Evolutionary conservation across 495 filamentous ascomycete species (phyloP).

Genomic region (Aspergillus bridgeri): DNA sequence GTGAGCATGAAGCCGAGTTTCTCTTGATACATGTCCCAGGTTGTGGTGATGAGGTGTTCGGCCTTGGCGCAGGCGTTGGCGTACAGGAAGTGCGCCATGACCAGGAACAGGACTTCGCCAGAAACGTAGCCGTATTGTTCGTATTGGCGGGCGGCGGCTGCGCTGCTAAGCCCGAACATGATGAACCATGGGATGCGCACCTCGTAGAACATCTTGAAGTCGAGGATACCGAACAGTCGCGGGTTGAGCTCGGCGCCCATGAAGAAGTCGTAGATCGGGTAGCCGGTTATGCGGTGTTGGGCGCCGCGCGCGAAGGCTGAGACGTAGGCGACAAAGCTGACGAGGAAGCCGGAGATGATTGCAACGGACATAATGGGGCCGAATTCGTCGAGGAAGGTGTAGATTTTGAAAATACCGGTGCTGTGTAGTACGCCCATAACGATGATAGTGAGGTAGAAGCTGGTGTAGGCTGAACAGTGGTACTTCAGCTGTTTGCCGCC

Average conservation of each 20-base stretch:
- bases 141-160: conserved; percentile 80
- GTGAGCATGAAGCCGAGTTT: conserved; percentile 99
- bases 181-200: conserved; percentile 97
- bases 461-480: conserved; percentile 85
- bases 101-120: conserved; percentile 79
- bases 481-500: conserved; percentile 82
- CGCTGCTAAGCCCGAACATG: conserved; percentile 72
- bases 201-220: conserved; percentile 99
- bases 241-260: conserved; percentile 99
- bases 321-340: conserved; percentile 78
- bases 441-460: conserved; percentile 80
- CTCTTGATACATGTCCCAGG: conserved; percentile 99
- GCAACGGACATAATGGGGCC: conserved; percentile 86
- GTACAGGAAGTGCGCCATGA: conserved; percentile 94
- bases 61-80: conserved; percentile 96
- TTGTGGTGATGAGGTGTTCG: conserved; percentile 89
- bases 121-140: conserved; percentile 88
- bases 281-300: conserved; percentile 88
- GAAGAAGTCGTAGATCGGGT: conserved; percentile 94
- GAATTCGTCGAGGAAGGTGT: conserved; percentile 94
- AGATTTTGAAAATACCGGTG: conserved; percentile 80
- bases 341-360: conserved; percentile 80
- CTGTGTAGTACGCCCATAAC: conserved; percentile 67
- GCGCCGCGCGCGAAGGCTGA: conserved; percentile 76
- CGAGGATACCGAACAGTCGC: conserved; percentile 85